Percentiles rank a stretch among this genome's conserved stretches.
Conservation (phyloP, 2,329 filamentous ascomycete species). For the Xylaria sp. region DNA sequence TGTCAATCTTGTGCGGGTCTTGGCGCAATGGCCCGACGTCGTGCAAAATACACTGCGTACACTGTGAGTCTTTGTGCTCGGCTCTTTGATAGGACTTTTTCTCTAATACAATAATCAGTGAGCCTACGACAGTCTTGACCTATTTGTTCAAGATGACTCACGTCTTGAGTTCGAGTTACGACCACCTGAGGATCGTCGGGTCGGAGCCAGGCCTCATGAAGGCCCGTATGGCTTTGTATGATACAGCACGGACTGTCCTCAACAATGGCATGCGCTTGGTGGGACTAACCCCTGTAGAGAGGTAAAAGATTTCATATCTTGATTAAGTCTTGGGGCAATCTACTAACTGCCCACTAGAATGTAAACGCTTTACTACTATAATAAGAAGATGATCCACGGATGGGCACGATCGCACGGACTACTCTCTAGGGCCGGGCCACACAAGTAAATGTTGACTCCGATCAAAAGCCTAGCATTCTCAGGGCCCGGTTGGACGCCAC, state of each 20-base stretch:
- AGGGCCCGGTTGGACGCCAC: constrained; percentile 11
- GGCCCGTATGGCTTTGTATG: constrained; percentile 81
- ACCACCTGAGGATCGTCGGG: constrained; percentile 83
- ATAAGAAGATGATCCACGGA: not conserved
- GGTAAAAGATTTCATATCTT: constrained; percentile 48
- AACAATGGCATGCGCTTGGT: constrained; percentile 85
- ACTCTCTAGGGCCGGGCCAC: constrained; percentile 1
- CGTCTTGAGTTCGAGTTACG: constrained; percentile 80
- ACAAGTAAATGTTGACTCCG: constrained; percentile 7
- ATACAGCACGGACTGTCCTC: constrained; percentile 77
- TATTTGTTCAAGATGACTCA: constrained; percentile 78
- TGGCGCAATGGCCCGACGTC: constrained; percentile 88
- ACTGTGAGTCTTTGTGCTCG: constrained; percentile 50
- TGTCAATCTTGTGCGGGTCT: constrained; percentile 71
- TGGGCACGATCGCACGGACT: not conserved
- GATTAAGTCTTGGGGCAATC: not conserved
- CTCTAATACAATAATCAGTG: constrained; percentile 48
- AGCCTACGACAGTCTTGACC: constrained; percentile 73
- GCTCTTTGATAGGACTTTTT: not conserved
- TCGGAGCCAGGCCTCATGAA: constrained; percentile 76
- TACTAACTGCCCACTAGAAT: constrained; percentile 31
- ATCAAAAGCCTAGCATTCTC: not conserved
- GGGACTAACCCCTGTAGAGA: constrained; percentile 80
- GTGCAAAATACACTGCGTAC: constrained; percentile 86
- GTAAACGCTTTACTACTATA: constrained; percentile 22